Base-by-base conservation (phyloP, 352 stramenopile genomes). In the Sclerospora graminicola region DNA sequence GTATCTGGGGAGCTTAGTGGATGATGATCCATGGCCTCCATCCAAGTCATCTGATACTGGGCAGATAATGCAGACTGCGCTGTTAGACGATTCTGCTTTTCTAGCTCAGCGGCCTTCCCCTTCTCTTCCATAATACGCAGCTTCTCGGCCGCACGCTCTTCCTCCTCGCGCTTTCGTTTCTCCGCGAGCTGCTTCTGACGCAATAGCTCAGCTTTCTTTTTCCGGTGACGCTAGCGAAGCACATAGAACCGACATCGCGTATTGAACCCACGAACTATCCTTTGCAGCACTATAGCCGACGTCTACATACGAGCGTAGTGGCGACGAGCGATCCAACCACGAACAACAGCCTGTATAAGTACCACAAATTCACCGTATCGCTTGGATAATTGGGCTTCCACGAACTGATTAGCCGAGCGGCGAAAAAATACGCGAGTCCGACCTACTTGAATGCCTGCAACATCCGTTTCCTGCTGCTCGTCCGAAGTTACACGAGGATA, bases 301-400 rank as follows among this genome's bases (percentile, higher is more conserved):
- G 33, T 16, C 35, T 83, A 52, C 52, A 81, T 72, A 21, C 51
- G 63, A 39, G 59, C 43, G 45, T 82, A 88, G 23, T 34, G 58
- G 19, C 69, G 62, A 15, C 66, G 66, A 20, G 51, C 48, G 37
- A 89, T 61, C 24, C 85, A 56, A 0, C 77, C 71, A 24, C 80
- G 80, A 29, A 63, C 76, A n/a, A 63, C 57, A 34, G 77, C 60
- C 30, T 92, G 80, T 34, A 92, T 92, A 10, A 92, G 63, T 27
- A 92, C 75, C 26, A 92, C 78, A 27, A 92, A 89, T 41, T 92
- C 80, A 32, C 72, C 77, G 24, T 92, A 88, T 4, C 80, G 74
- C 53, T 92, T 92, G 10, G 80, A 77, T 7, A 92, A 58, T 51
- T 92, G 80, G 8, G 74, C 80, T 51, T 92, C 80, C 8, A 89